Evolutionary conservation across 2,329 filamentous ascomycete genomes (phyloP).

Genomic region (Penicillium sp.): DNA sequence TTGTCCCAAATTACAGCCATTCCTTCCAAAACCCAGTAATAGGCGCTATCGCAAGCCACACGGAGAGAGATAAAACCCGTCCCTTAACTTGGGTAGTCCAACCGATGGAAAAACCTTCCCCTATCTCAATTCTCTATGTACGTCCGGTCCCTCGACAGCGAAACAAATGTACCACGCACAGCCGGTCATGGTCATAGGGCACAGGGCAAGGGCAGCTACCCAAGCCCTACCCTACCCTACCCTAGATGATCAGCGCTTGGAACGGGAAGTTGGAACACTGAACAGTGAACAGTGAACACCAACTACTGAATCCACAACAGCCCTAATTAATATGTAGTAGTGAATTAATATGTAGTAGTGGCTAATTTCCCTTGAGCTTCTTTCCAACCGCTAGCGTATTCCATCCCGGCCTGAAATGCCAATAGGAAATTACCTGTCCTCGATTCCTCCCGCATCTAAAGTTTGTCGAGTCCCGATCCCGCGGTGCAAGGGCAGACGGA

Average conservation of each 20-base stretch:
- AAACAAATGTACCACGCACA: constrained; percentile 3
- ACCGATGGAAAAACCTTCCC: neutral
- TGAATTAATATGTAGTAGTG: too few relatives aligned
- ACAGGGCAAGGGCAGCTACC: constrained; percentile 25
- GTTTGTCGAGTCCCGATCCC: constrained; percentile 14
- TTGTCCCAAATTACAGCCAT: neutral
- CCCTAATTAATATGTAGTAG: neutral
- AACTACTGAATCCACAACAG: neutral
- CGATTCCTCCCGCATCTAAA: neutral
- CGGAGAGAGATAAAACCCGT: neutral
- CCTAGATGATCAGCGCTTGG: constrained; percentile 21
- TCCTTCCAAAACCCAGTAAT: neutral
- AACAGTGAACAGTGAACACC: constrained; percentile 25
- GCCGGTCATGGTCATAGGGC: constrained; percentile 17
- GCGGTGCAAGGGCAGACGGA: constrained; percentile 16
- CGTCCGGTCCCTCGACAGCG: neutral
- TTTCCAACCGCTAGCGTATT: constrained; percentile 8
- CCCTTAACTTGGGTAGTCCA: too few relatives aligned
- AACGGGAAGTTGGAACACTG: too few relatives aligned
- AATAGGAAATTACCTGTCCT: neutral
- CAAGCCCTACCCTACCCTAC: constrained; percentile 16
- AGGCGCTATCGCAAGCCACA: constrained; percentile 2
- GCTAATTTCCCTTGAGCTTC: neutral
- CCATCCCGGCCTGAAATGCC: constrained; percentile 1
- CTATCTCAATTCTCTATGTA: neutral